These are phyloP conservation scores for Acanthamoeba quina DNA, from an alignment of 208 protist species.

Conservation along the genomic window DNA sequence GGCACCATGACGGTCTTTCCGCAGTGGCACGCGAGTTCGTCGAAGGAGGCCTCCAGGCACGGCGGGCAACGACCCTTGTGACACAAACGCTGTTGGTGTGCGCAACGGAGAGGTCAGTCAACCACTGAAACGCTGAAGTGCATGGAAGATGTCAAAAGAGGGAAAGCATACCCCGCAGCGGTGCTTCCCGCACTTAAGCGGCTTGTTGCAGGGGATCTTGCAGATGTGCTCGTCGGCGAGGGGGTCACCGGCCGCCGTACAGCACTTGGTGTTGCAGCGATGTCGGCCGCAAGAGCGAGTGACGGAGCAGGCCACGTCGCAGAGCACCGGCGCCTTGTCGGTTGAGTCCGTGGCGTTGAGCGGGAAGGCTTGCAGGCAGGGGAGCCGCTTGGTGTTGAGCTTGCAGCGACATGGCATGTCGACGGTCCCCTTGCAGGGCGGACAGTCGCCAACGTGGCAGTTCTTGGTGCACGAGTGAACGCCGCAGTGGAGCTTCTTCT, in stretches of 20 bases:
- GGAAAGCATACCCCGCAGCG: constrained; percentile 79
- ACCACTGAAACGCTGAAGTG: background rate
- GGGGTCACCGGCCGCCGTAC: constrained; percentile 65
- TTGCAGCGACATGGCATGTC: constrained; percentile 63
- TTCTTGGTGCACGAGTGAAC: constrained; percentile 70
- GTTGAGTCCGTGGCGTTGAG: background rate
- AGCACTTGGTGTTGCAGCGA: constrained; percentile 81
- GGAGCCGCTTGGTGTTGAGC: constrained; percentile 57
- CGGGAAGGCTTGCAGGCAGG: background rate
- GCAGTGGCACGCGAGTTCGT: constrained; percentile 79
- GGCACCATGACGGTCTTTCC: constrained; percentile 81
- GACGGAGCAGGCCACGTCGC: constrained; percentile 72
- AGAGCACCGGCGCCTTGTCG: constrained; percentile 63
- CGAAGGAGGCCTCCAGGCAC: constrained; percentile 77
- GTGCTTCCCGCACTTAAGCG: constrained; percentile 83
- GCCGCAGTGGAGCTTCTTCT: constrained; percentile 82
- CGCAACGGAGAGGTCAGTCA: background rate
- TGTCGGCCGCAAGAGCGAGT: constrained; percentile 80
- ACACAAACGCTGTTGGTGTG: constrained; percentile 24
- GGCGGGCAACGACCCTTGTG: constrained; percentile 78
- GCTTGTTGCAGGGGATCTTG: constrained; percentile 79
- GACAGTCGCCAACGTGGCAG: constrained; percentile 75
- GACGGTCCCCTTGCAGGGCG: constrained; percentile 38
- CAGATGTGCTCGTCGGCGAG: constrained; percentile 82
- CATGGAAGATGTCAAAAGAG: background rate